Conservation (phyloP, 2,329 filamentous ascomycete species). For the Orbilia ellipsospora region DNA sequence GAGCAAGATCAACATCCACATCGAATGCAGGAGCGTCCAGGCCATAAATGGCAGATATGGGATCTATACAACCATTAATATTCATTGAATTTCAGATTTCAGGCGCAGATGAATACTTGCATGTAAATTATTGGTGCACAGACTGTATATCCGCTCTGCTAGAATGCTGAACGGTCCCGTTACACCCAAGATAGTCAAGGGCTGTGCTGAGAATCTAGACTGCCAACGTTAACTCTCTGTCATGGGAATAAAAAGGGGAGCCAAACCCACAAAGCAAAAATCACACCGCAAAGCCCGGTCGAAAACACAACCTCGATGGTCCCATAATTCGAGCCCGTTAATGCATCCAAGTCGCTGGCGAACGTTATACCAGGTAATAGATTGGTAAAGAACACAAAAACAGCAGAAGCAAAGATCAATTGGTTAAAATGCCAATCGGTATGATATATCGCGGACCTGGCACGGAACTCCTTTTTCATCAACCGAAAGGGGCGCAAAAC, state of each 20-base stretch:
- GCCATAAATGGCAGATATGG: slow-evolving; percentile 75
- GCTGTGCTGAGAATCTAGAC: slow-evolving; percentile 69
- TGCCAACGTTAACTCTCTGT: slow-evolving; percentile 8
- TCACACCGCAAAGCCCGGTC: slow-evolving; percentile 72
- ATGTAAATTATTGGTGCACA: slow-evolving; percentile 69
- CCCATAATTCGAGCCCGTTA: slow-evolving; percentile 73
- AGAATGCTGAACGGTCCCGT: slow-evolving; percentile 76
- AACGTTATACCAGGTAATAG: slow-evolving; percentile 75
- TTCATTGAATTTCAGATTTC: neutral
- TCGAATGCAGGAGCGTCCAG: slow-evolving; percentile 74
- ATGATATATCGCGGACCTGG: slow-evolving; percentile 53
- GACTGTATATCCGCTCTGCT: slow-evolving; percentile 72
- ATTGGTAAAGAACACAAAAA: slow-evolving; percentile 76
- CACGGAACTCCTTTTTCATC: slow-evolving; percentile 57
- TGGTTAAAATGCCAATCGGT: slow-evolving; percentile 70
- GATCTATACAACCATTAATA: slow-evolving; percentile 62
- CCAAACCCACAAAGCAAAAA: slow-evolving; percentile 69
- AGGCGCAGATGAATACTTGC: slow-evolving; percentile 60
- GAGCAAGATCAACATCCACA: slow-evolving; percentile 73
- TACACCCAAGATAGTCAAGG: slow-evolving; percentile 73
- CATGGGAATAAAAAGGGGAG: neutral
- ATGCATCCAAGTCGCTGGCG: slow-evolving; percentile 72
- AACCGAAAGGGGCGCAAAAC: slow-evolving; percentile 57
- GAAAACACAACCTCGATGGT: slow-evolving; percentile 76
- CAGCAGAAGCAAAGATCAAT: slow-evolving; percentile 71